Evolutionary conservation across 2,329 filamentous ascomycete species (phyloP).

Genomic region (Diplodia intermedia): DNA sequence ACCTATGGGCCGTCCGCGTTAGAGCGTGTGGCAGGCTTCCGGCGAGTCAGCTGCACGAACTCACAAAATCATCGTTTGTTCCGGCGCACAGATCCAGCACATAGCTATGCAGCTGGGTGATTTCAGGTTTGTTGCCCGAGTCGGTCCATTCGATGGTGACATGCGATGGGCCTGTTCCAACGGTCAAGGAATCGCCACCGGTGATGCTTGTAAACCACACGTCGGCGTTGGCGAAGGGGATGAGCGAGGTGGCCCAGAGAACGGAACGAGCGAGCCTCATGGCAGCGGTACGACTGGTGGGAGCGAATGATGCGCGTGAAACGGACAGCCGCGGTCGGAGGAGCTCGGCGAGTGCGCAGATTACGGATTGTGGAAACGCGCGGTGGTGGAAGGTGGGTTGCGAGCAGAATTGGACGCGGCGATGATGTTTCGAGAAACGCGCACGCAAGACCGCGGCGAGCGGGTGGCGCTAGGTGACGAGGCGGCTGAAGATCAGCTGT

Average conservation of each 20-base stretch:
- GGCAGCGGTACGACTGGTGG: not conserved
- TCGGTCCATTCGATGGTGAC: conserved; percentile 66
- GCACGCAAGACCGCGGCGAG: not conserved
- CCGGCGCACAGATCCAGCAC: conserved; percentile 67
- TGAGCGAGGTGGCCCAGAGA: conserved; percentile 38
- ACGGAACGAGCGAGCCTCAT: conserved; percentile 20
- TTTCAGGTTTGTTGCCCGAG: conserved; percentile 56
- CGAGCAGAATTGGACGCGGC: not conserved
- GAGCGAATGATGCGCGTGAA: not conserved
- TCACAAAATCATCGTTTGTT: conserved; percentile 61
- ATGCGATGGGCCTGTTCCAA: conserved; percentile 49
- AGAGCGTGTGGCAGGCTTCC: not conserved
- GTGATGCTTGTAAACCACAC: conserved; percentile 62
- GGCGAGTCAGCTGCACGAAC: conserved; percentile 13
- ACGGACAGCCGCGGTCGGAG: conserved; percentile 11
- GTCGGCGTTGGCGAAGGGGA: conserved; percentile 57
- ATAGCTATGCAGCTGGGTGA: conserved; percentile 62
- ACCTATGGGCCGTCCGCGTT: conserved; percentile 25
- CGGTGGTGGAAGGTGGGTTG: not conserved
- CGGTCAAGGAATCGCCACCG: conserved; percentile 58
- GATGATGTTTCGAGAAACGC: conserved; percentile 22
- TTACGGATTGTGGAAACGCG: not conserved
- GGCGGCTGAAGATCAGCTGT: conserved; percentile 6
- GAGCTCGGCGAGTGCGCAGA: not conserved
- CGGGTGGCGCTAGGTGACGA: conserved; percentile 4